Conservation (phyloP, 2,329 filamentous ascomycete genomes). For the Aspergillus luchuensis region DNA sequence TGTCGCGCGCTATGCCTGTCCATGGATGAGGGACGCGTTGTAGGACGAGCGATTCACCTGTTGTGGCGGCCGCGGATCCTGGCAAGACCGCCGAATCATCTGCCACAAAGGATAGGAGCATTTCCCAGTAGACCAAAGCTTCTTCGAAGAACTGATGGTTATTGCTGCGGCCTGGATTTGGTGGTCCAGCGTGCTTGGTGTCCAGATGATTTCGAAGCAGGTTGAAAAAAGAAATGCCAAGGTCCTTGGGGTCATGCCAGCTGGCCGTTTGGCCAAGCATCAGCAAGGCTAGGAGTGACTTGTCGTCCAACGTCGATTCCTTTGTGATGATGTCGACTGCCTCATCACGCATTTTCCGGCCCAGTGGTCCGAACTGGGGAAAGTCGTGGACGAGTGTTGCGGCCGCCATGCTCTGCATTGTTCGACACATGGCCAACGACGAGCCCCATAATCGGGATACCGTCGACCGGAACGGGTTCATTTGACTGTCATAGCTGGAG, state of each 20-base stretch:
- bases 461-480: constrained; percentile 63
- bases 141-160: constrained; percentile 59
- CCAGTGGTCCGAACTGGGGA: constrained; percentile 54
- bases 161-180: constrained; percentile 32
- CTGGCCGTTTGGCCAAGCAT: constrained; percentile 62
- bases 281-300: constrained; percentile 59
- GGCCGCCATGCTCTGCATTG: constrained; percentile 66
- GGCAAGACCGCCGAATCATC: constrained; percentile 40
- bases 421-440: constrained; percentile 61
- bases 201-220: constrained; percentile 45
- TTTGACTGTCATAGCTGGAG: constrained; percentile 64
- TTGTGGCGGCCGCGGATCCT: constrained; percentile 21
- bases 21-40: constrained; percentile 43
- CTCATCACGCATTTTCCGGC: constrained; percentile 55
- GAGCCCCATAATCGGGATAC: constrained; percentile 60
- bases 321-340: constrained; percentile 55
- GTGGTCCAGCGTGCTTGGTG: constrained; percentile 37
- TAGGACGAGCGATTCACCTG: constrained; percentile 32
- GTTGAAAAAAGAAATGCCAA: constrained; percentile 57
- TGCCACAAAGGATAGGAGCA: constrained; percentile 58
- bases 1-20: constrained; percentile 43
- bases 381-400: constrained; percentile 62
- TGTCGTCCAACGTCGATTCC: constrained; percentile 53
- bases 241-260: constrained; percentile 60
- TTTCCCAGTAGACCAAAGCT: constrained; percentile 61